Conservation (phyloP, 768 basidiomycete species). For the Mycena albidolilacea region DNA sequence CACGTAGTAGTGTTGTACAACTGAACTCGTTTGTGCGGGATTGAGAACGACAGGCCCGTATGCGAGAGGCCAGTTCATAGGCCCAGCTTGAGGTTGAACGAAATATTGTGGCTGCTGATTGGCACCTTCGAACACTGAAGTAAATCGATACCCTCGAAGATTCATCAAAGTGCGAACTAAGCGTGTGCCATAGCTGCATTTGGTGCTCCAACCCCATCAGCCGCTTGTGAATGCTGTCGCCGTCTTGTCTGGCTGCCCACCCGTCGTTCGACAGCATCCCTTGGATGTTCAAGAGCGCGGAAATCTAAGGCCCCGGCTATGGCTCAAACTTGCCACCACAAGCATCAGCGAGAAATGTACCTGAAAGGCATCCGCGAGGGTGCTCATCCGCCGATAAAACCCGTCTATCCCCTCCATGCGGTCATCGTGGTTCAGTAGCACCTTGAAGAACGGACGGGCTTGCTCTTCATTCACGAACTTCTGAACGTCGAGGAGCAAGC, state of each 20-base stretch:
- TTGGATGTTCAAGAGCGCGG: conserved; percentile 19
- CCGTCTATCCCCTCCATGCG: conserved; percentile 9
- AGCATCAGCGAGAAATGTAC: not conserved
- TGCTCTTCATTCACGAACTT: conserved; percentile 17
- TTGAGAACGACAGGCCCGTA: too few species aligned
- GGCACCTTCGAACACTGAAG: too few species aligned
- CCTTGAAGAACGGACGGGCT: conserved; percentile 10
- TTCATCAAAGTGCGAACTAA: too few species aligned
- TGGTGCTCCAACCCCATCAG: not conserved
- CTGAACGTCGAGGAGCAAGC: conserved; percentile 21
- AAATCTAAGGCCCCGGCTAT: conserved; percentile 1
- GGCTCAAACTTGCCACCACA: not conserved
- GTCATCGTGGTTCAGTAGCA: conserved; percentile 1
- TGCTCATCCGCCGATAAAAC: conserved; percentile 22
- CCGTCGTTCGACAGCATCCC: conserved; percentile 7
- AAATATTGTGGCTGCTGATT: too few species aligned
- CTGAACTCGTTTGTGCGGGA: too few species aligned
- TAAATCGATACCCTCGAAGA: too few species aligned
- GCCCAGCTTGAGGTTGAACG: too few species aligned
- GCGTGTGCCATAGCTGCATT: conserved; percentile 2
- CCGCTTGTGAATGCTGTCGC: not conserved
- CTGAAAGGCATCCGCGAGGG: conserved; percentile 16
- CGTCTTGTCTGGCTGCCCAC: not conserved
- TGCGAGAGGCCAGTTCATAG: too few species aligned
- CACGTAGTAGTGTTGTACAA: too few species aligned